These are phyloP conservation scores for Taiozyma sp. DNA, from an alignment of 1,139 yeast genomes.

Conservation along the genomic window DNA sequence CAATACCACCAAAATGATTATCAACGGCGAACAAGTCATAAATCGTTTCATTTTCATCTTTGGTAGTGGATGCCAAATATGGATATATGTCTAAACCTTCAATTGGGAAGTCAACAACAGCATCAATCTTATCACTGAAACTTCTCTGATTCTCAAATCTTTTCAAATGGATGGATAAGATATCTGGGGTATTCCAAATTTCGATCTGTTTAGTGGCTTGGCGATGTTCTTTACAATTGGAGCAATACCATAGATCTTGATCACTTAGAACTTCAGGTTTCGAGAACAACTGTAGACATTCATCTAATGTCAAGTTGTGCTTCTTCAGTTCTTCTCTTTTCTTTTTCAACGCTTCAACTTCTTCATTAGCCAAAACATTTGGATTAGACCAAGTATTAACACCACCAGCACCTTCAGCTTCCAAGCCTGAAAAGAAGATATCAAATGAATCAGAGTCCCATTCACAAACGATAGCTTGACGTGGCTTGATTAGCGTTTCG, in stretches of 20 bases:
- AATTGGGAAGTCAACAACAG: conserved; percentile 82
- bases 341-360: conserved; percentile 42
- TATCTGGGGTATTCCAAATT: conserved; percentile 89
- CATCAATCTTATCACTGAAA: conserved; percentile 85
- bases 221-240: conserved; percentile 79
- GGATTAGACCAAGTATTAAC: conserved; percentile 50
- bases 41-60: conserved; percentile 33
- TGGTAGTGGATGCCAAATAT: conserved; percentile 40
- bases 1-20: conserved; percentile 93
- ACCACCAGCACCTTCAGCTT: conserved; percentile 35
- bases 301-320: conserved; percentile 57
- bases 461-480: conserved; percentile 62
- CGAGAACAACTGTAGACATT: conserved; percentile 72
- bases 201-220: conserved; percentile 91
- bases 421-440: conserved; percentile 41
- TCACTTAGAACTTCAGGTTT: conserved; percentile 83
- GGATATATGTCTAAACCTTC: conserved; percentile 69
- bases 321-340: conserved; percentile 34
- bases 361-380: conserved; percentile 44
- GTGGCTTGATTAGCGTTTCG: conserved; percentile 11
- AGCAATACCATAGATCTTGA: conserved; percentile 93
- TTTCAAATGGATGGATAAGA: conserved; percentile 82
- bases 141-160: conserved; percentile 83
- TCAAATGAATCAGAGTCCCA: conserved; percentile 51
- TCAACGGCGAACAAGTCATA: conserved; percentile 93